Evolutionary conservation across 1,284 basidiomycete species (phyloP).

Genomic region (Pseudozyma sp.): DNA sequence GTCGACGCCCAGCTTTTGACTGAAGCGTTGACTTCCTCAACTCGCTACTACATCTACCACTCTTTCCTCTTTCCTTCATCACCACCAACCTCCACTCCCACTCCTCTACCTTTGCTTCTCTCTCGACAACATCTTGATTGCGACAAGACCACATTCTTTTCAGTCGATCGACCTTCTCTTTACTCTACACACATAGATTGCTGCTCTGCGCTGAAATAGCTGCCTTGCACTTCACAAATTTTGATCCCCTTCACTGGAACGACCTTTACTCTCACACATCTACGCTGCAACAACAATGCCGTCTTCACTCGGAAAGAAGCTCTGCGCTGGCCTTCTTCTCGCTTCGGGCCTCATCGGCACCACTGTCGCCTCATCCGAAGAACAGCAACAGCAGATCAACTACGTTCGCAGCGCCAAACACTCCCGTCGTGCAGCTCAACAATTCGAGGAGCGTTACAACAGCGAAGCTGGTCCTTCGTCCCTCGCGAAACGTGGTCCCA

Average conservation of each 20-base stretch:
- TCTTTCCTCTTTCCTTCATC: conserved; percentile 1
- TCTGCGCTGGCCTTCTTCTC: conserved; percentile 22
- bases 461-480: conserved; percentile 17
- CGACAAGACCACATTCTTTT: conserved; percentile 5
- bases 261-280: background rate
- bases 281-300: conserved; percentile 11
- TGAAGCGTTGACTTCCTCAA: conserved; percentile 1
- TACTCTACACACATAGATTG: conserved; percentile 9
- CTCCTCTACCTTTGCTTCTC: background rate
- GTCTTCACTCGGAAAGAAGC: conserved; percentile 14
- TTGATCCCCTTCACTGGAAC: background rate
- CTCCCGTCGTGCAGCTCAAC: conserved; percentile 17
- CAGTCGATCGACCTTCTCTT: background rate
- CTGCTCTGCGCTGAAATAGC: conserved; percentile 27
- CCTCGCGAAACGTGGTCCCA: conserved; percentile 31
- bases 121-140: conserved; percentile 2
- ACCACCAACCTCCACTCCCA: conserved; percentile 3
- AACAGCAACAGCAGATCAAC: conserved; percentile 11
- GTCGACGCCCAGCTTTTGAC: too few species aligned
- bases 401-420: conserved; percentile 35
- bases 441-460: background rate
- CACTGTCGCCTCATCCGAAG: conserved; percentile 7
- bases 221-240: background rate
- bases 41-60: background rate
- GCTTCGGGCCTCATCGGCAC: conserved; percentile 11